Conservation (phyloP, 495 filamentous ascomycete genomes). For the Astrothelium macrocarpum region DNA sequence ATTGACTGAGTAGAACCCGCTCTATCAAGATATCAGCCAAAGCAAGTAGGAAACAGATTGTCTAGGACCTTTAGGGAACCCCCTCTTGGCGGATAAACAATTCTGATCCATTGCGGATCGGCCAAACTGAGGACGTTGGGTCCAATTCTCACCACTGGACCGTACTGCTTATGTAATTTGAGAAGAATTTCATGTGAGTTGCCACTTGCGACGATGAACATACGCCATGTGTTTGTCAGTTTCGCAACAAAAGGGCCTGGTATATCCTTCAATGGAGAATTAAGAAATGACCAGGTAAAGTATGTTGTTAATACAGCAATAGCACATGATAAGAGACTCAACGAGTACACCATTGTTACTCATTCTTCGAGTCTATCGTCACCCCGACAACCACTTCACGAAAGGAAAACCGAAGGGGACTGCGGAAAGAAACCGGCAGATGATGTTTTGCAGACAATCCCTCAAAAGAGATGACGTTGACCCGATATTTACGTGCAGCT, state of each 20-base stretch:
- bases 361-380: too few relatives aligned
- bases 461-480: too few relatives aligned
- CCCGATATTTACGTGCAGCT: too few relatives aligned
- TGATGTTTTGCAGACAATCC: too few relatives aligned
- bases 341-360: too few relatives aligned
- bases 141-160: constrained; percentile 34
- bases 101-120: constrained; percentile 18
- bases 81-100: constrained; percentile 16
- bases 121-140: constrained; percentile 35
- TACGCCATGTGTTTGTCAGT: constrained; percentile 16
- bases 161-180: constrained; percentile 33
- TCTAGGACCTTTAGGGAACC: constrained; percentile 17
- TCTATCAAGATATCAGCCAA: constrained; percentile 20
- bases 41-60: background rate
- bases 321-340: background rate
- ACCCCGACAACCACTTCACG: too few relatives aligned
- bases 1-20: constrained; percentile 15
- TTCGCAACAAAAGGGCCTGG: constrained; percentile 20
- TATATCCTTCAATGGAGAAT: constrained; percentile 19
- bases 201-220: constrained; percentile 13
- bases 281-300: background rate
- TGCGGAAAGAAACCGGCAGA: too few relatives aligned
- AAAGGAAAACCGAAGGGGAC: too few relatives aligned
- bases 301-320: background rate
- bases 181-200: constrained; percentile 14